A percentile compares a stretch with the other conserved stretches of the same genome.
phyloP scores from a whole-genome alignment of 176 grass and related monocot genomes.

The Miscanthus lutarioriparius region DNA sequence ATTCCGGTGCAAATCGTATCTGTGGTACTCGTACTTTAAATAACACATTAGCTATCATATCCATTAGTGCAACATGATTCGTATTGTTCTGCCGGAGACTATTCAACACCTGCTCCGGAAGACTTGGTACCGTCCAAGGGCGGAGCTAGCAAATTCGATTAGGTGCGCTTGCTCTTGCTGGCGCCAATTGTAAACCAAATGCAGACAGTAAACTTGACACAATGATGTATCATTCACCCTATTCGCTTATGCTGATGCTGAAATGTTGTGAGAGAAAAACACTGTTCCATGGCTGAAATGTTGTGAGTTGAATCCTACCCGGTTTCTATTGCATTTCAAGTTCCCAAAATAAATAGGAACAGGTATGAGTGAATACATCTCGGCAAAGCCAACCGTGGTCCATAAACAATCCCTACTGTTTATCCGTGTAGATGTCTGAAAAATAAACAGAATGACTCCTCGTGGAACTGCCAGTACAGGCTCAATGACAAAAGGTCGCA shows the following conservation, averaged over 20 bases:
- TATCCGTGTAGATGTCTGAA: constrained; percentile 33
- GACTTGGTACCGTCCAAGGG: not conserved
- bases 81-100: not conserved
- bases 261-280: too few species aligned
- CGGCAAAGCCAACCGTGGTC: constrained; percentile 28
- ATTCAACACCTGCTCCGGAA: not conserved
- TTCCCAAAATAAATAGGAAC: not conserved
- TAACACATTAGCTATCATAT: too few species aligned
- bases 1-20: too few species aligned
- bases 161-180: not conserved
- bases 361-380: constrained; percentile 27
- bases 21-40: too few species aligned
- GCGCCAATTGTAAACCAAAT: constrained; percentile 2
- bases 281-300: too few species aligned
- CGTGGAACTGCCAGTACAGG: constrained; percentile 20
- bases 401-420: constrained; percentile 38
- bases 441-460: constrained; percentile 39
- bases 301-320: constrained; percentile 5
- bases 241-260: too few species aligned
- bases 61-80: too few species aligned
- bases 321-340: constrained; percentile 22
- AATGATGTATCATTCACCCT: constrained; percentile 4
- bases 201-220: not conserved
- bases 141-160: not conserved
- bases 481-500: constrained; percentile 40